These are phyloP conservation scores for Colletotrichum liaoningense DNA, from an alignment of 2,329 filamentous ascomycete species.

Conservation along the genomic window DNA sequence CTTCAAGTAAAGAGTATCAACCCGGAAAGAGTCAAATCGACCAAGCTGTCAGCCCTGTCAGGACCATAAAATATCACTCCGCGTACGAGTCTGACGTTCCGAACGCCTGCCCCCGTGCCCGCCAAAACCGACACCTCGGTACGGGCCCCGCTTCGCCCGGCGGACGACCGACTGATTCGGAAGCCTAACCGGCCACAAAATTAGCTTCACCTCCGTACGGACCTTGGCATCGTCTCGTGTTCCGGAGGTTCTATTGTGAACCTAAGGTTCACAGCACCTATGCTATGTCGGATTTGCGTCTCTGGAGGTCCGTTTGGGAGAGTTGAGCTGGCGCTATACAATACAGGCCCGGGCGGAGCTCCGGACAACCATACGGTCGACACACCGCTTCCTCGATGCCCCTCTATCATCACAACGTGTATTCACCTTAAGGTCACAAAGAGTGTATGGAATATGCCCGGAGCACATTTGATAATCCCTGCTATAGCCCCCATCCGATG, in stretches of 20 bases:
- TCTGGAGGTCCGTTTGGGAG: background rate
- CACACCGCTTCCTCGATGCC: background rate
- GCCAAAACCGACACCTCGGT: background rate
- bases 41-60: conserved; percentile 9
- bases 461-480: background rate
- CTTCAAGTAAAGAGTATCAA: background rate
- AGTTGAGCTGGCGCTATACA: too few relatives aligned
- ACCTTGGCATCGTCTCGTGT: background rate
- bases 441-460: background rate
- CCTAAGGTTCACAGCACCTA: background rate
- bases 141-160: conserved; percentile 5
- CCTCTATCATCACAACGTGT: background rate
- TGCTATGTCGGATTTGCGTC: background rate
- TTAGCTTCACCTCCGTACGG: conserved; percentile 4
- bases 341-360: background rate
- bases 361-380: background rate
- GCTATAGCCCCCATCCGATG: background rate
- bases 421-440: too few relatives aligned
- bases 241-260: background rate
- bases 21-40: background rate
- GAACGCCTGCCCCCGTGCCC: background rate
- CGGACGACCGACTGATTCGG: conserved; percentile 27
- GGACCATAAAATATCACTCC: background rate
- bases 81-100: background rate
- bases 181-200: conserved; percentile 13